A percentile compares a stretch with the other conserved stretches of the same genome.
These are phyloP conservation scores for Aureoboletus auriporus DNA, from an alignment of 768 basidiomycete genomes.

Conservation along the genomic window DNA sequence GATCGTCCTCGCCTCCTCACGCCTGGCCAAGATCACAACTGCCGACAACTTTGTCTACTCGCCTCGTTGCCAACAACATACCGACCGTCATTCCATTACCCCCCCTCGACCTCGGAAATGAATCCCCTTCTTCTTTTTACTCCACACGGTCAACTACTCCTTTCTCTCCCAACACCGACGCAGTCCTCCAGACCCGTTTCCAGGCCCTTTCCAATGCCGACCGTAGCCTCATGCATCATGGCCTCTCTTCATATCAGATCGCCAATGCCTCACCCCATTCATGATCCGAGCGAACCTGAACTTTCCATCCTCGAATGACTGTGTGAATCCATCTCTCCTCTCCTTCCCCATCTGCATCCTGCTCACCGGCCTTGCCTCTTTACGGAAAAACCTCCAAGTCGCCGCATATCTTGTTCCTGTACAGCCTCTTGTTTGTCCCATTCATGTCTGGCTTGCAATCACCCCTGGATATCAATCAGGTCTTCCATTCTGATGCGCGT, in stretches of 20 bases:
- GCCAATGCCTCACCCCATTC: slow-evolving; percentile 29
- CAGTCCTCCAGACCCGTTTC: background rate
- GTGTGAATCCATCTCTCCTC: slow-evolving; percentile 18
- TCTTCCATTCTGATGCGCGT: slow-evolving; percentile 38
- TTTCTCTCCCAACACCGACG: slow-evolving; percentile 2
- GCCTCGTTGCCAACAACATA: slow-evolving; percentile 20
- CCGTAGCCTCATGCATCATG: slow-evolving; percentile 28
- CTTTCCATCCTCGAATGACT: slow-evolving; percentile 18
- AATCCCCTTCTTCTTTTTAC: slow-evolving; percentile 27
- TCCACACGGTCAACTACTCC: slow-evolving; percentile 16
- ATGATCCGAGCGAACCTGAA: slow-evolving; percentile 24
- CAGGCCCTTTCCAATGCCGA: background rate
- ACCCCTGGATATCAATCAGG: slow-evolving; percentile 22
- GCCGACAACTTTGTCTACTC: slow-evolving; percentile 18
- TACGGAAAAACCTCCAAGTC: slow-evolving; percentile 11
- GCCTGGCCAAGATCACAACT: background rate
- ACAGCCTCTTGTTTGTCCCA: slow-evolving; percentile 24
- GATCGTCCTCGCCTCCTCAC: slow-evolving; percentile 7
- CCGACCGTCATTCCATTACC: slow-evolving; percentile 17
- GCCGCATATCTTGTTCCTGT: slow-evolving; percentile 12
- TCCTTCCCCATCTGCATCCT: slow-evolving; percentile 9
- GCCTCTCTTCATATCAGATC: slow-evolving; percentile 29
- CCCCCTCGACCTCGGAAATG: slow-evolving; percentile 32
- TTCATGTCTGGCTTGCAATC: slow-evolving; percentile 17
- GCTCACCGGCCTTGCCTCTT: slow-evolving; percentile 6